A percentile compares a stretch with the other conserved stretches of the same genome.
Conservation (phyloP, 108 stramenopile genomes). For the Pseudonitzschia multiseries region DNA sequence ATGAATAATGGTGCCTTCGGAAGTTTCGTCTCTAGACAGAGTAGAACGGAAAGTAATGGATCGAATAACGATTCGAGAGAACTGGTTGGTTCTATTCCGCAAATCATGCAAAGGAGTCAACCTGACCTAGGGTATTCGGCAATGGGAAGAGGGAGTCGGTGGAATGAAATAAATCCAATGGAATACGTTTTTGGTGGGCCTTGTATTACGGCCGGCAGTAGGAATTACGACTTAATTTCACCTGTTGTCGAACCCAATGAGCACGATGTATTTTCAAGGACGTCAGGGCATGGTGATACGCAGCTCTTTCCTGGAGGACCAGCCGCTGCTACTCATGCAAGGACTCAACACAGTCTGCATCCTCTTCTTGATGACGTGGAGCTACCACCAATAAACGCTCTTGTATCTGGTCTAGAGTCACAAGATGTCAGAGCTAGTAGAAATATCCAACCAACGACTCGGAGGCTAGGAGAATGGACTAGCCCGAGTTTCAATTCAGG, state of each 20-base stretch:
- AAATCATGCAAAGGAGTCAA: conserved; percentile 56
- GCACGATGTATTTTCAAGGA: conserved; percentile 8
- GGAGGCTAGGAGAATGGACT: conserved; percentile 36
- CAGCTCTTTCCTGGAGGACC: conserved; percentile 82
- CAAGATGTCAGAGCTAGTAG: conserved; percentile 36
- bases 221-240: conserved; percentile 50
- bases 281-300: conserved; percentile 42
- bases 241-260: conserved; percentile 24
- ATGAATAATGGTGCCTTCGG: conserved; percentile 11
- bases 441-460: conserved; percentile 30
- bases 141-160: conserved; percentile 36
- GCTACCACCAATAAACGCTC: conserved; percentile 70
- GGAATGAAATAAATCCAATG: conserved; percentile 56
- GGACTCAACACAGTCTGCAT: conserved; percentile 48
- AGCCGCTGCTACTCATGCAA: conserved; percentile 60
- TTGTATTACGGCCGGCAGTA: conserved; percentile 52
- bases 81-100: conserved; percentile 29
- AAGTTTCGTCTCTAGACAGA: conserved; percentile 4
- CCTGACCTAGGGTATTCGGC: conserved; percentile 59
- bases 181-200: conserved; percentile 78
- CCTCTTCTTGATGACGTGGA: conserved; percentile 61
- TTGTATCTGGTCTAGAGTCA: conserved; percentile 48
- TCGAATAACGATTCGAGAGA: conserved; percentile 2
- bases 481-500: conserved; percentile 26
- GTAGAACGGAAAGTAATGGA: conserved; percentile 6